phyloP scores from a whole-genome alignment of 768 basidiomycete genomes.

The Amanita exitialis region DNA sequence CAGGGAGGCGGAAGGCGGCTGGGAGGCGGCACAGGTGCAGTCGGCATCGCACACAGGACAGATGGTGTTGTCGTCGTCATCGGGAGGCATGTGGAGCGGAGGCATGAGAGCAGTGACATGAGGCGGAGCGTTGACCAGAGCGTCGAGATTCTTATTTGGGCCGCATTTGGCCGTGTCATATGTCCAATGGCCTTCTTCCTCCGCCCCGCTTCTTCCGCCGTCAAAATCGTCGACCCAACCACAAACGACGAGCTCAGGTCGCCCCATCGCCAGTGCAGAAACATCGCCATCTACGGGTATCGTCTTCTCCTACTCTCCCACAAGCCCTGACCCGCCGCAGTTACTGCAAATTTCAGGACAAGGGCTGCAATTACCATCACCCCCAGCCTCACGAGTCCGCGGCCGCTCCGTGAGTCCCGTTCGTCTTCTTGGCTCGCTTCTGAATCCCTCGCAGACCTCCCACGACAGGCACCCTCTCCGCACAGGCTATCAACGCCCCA shows the following conservation, averaged over 20 bases:
- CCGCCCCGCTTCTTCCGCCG: slow-evolving; percentile 51
- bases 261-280: slow-evolving; percentile 76
- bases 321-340: slow-evolving; percentile 24
- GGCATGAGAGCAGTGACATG: not conserved
- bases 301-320: slow-evolving; percentile 2
- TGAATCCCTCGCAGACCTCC: slow-evolving; percentile 11
- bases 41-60: slow-evolving; percentile 88
- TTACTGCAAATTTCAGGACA: slow-evolving; percentile 78
- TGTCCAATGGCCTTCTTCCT: slow-evolving; percentile 74
- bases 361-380: slow-evolving; percentile 79
- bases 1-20: slow-evolving; percentile 29
- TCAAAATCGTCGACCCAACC: slow-evolving; percentile 40
- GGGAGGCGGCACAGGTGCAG: slow-evolving; percentile 57
- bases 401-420: slow-evolving; percentile 11
- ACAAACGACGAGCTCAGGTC: slow-evolving; percentile 32
- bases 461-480: slow-evolving; percentile 31
- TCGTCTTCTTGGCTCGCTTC: slow-evolving; percentile 17
- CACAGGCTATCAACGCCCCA: slow-evolving; percentile 73
- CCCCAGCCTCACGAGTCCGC: slow-evolving; percentile 37
- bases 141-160: too few species aligned
- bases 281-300: slow-evolving; percentile 88
- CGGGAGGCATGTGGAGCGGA: slow-evolving; percentile 7
- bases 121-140: not conserved
- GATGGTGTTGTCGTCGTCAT: slow-evolving; percentile 78
- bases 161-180: too few species aligned